These are phyloP conservation scores for Epichloe uncinata DNA, from an alignment of 2,329 filamentous ascomycete genomes.

Conservation along the genomic window DNA sequence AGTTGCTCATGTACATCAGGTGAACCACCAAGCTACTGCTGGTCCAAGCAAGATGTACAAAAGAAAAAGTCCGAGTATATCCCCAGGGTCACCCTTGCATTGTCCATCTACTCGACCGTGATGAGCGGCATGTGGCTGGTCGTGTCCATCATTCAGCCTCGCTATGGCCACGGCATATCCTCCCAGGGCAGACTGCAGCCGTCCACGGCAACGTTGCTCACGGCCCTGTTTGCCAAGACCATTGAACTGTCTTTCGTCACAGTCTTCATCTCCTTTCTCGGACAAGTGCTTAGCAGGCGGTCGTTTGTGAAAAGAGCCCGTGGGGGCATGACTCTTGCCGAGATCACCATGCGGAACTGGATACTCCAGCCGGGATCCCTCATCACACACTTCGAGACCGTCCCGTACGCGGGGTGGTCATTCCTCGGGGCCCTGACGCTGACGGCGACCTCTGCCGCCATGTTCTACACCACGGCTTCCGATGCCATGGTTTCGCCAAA, in stretches of 20 bases:
- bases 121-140: slow-evolving; percentile 54
- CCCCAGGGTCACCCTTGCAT: slow-evolving; percentile 28
- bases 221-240: slow-evolving; percentile 58
- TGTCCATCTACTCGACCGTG: slow-evolving; percentile 49
- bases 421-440: slow-evolving; percentile 52
- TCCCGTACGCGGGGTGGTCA: slow-evolving; percentile 50
- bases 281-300: slow-evolving; percentile 59
- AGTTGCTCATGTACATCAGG: slow-evolving; percentile 2
- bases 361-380: slow-evolving; percentile 59
- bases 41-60: slow-evolving; percentile 19
- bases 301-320: slow-evolving; percentile 46
- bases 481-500: slow-evolving; percentile 65
- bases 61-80: slow-evolving; percentile 31
- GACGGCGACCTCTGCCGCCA: slow-evolving; percentile 47
- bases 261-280: slow-evolving; percentile 60
- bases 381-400: slow-evolving; percentile 52
- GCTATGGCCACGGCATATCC: slow-evolving; percentile 46
- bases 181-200: slow-evolving; percentile 40
- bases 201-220: slow-evolving; percentile 52
- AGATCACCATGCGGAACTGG: slow-evolving; percentile 69
- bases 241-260: slow-evolving; percentile 71
- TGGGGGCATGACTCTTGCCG: slow-evolving; percentile 62
- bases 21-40: slow-evolving; percentile 21
- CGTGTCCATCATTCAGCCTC: slow-evolving; percentile 46
- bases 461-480: slow-evolving; percentile 65